Evolutionary conservation across 2,329 filamentous ascomycete genomes (phyloP).

Genomic region (Ophiosphaerella narmari): DNA sequence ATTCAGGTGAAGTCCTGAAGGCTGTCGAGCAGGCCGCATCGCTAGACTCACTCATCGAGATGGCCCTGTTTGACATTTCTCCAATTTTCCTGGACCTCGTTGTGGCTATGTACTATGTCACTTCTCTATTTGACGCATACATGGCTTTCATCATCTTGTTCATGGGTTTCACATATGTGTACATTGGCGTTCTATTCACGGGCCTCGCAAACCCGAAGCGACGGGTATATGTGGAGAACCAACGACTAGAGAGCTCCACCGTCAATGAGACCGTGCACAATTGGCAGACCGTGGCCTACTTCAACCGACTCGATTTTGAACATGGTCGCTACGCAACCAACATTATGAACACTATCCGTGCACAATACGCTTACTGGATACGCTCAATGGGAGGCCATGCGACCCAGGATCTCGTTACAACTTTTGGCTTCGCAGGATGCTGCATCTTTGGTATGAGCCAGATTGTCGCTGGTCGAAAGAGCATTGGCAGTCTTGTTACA

Average conservation of each 20-base stretch:
- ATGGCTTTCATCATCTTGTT: constrained; percentile 47
- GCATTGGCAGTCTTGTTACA: constrained; percentile 67
- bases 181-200: constrained; percentile 53
- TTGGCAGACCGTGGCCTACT: constrained; percentile 65
- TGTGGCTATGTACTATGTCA: constrained; percentile 65
- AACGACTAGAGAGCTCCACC: constrained; percentile 56
- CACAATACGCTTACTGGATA: constrained; percentile 40
- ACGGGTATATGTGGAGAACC: constrained; percentile 49
- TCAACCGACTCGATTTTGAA: constrained; percentile 63
- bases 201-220: constrained; percentile 49
- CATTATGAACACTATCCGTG: constrained; percentile 44
- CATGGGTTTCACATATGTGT: constrained; percentile 55
- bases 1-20: constrained; percentile 67
- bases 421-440: constrained; percentile 55
- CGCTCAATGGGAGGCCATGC: constrained; percentile 41
- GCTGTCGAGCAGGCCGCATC: constrained; percentile 67
- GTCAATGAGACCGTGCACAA: constrained; percentile 64
- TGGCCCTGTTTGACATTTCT: constrained; percentile 62
- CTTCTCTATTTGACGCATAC: constrained; percentile 64
- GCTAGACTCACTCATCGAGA: constrained; percentile 64
- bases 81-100: constrained; percentile 67
- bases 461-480: constrained; percentile 54
- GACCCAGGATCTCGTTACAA: constrained; percentile 54
- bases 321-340: constrained; percentile 53
- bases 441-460: constrained; percentile 60